Evolutionary conservation across 2,329 filamentous ascomycete genomes (phyloP).

Genomic region (Colletotrichum eremochloae): DNA sequence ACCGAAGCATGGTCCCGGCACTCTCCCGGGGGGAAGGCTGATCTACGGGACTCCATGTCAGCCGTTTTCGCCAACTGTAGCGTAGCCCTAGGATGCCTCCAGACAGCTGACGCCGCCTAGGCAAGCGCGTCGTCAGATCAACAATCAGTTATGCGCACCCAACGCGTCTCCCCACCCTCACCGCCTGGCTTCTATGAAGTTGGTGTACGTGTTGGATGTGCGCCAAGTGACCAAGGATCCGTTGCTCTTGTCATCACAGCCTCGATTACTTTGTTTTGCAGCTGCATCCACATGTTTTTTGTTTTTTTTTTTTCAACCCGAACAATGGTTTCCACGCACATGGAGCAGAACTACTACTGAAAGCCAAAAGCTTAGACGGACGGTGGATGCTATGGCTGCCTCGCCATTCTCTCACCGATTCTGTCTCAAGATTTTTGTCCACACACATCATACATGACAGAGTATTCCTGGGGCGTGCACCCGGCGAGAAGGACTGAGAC

Average conservation of each 20-base stretch:
- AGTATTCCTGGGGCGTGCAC: not conserved
- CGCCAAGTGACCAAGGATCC: not conserved
- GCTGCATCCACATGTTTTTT: not conserved
- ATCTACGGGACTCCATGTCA: conserved; percentile 12
- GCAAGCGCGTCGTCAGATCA: not conserved
- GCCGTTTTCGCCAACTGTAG: not conserved
- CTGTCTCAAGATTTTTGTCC: conserved; percentile 1
- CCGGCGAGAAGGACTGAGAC: not conserved
- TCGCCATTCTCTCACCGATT: not conserved
- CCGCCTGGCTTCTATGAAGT: not conserved
- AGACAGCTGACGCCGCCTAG: not conserved
- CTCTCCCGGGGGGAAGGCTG: not conserved
- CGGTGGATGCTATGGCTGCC: not conserved
- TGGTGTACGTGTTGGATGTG: not conserved
- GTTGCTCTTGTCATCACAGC: not conserved
- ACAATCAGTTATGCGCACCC: not conserved
- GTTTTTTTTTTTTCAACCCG: not conserved
- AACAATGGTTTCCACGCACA: not conserved
- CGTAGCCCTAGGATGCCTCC: not conserved
- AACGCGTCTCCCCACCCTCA: not conserved
- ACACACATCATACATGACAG: not conserved
- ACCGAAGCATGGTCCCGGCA: conserved; percentile 5
- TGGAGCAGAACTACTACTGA: not conserved
- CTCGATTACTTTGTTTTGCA: not conserved
- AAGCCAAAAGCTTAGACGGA: not conserved